phyloP scores from a whole-genome alignment of 441 rosid genomes.

The Pelargonium cotyledonis region DNA sequence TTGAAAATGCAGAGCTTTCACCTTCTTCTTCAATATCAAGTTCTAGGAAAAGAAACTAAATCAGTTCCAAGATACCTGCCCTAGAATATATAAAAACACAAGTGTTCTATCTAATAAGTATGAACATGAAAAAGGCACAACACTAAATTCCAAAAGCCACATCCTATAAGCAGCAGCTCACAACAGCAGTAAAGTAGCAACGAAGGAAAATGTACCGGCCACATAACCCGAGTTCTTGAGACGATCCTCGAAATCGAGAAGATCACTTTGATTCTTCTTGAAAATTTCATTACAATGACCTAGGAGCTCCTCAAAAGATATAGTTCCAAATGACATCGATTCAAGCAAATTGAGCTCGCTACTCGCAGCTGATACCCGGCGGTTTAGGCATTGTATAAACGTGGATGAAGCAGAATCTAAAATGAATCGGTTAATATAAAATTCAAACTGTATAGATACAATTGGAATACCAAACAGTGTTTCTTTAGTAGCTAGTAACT shows the following conservation, averaged over 20 bases:
- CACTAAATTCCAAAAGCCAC: neutral
- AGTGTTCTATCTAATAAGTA: neutral
- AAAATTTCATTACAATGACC: conserved; percentile 65
- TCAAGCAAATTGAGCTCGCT: conserved; percentile 44
- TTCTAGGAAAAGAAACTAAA: conserved; percentile 17
- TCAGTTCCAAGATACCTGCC: neutral
- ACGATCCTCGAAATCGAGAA: conserved; percentile 34
- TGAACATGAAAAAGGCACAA: neutral
- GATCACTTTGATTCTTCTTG: conserved; percentile 35
- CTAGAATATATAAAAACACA: neutral
- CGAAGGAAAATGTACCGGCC: conserved; percentile 28
- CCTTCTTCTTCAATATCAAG: conserved; percentile 24
- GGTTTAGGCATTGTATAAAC: conserved; percentile 61
- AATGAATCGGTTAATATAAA: too few species aligned
- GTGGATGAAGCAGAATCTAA: conserved; percentile 77
- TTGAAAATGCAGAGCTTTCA: conserved; percentile 20
- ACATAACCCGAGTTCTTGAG: conserved; percentile 34
- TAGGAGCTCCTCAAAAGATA: conserved; percentile 57
- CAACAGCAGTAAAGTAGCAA: neutral
- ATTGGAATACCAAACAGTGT: too few species aligned
- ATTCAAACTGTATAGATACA: too few species aligned
- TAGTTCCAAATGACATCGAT: conserved; percentile 49
- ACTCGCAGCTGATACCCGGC: conserved; percentile 40
- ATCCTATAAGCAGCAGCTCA: neutral
- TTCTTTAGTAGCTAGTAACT: too few species aligned